Percentiles rank a stretch among this genome's conserved stretches.
phyloP scores from a whole-genome alignment of 192 early-diverging fungal genomes.

The Funneliformis geosporum region DNA sequence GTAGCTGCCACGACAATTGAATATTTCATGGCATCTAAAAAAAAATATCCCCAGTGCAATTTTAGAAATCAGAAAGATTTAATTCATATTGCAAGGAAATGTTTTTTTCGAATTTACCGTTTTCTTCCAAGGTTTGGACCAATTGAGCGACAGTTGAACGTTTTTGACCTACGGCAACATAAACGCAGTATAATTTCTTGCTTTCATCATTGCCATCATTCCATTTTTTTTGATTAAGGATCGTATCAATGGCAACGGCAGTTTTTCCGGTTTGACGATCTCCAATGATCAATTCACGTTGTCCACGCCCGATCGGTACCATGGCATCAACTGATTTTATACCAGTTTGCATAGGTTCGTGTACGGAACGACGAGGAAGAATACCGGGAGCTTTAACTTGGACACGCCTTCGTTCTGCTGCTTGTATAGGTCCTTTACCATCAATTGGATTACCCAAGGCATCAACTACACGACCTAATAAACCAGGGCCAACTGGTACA shows the following conservation, averaged over 20 bases:
- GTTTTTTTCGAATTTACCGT: conserved; percentile 42
- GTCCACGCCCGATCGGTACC: conserved; percentile 99
- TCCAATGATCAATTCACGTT: conserved; percentile 99
- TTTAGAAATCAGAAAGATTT: background rate
- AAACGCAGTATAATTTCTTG: conserved; percentile 99
- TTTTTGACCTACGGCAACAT: conserved; percentile 99
- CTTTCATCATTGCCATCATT: conserved; percentile 91
- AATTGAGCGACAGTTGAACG: conserved; percentile 99
- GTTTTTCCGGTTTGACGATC: conserved; percentile 99
- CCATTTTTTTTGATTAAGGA: conserved; percentile 99
- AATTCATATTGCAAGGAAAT: background rate
- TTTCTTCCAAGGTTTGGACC: conserved; percentile 96
- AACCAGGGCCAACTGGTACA: conserved; percentile 92
- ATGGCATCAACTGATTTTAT: conserved; percentile 99
- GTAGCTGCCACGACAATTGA: conserved; percentile 98
- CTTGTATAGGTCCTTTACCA: conserved; percentile 95
- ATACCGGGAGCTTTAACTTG: conserved; percentile 99
- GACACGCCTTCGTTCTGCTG: conserved; percentile 85
- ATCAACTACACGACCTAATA: conserved; percentile 98
- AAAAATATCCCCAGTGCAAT: background rate
- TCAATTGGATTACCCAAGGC: conserved; percentile 99
- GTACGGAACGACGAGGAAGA: conserved; percentile 98
- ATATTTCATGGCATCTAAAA: conserved; percentile 93
- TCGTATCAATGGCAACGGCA: conserved; percentile 97
- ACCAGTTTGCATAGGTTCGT: conserved; percentile 99